phyloP scores from a whole-genome alignment of 768 basidiomycete species.

The Asterophora parasitica region DNA sequence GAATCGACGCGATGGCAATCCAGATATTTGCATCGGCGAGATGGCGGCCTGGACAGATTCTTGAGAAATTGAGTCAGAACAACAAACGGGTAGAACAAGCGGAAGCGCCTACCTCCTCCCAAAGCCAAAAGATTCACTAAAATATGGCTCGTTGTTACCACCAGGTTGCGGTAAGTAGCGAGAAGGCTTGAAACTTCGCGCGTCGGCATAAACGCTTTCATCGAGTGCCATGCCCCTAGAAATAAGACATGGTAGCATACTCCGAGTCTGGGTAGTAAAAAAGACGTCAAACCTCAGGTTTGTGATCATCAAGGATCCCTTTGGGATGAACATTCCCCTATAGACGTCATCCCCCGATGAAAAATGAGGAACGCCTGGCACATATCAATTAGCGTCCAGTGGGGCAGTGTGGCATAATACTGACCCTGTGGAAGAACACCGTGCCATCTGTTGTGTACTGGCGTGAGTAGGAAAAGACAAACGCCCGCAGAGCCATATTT shows the following conservation, averaged over 20 bases:
- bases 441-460: too few relatives aligned
- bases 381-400: constrained; percentile 1
- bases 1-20: constrained; percentile 14
- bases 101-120: constrained; percentile 6
- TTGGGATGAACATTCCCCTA: constrained; percentile 33
- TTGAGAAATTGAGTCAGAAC: background rate
- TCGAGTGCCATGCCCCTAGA: too few relatives aligned
- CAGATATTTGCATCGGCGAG: constrained; percentile 37
- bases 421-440: too few relatives aligned
- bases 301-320: constrained; percentile 23
- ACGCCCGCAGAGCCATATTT: too few relatives aligned
- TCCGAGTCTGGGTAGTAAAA: too few relatives aligned
- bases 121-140: constrained; percentile 19
- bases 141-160: constrained; percentile 12
- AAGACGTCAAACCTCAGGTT: constrained; percentile 16
- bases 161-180: constrained; percentile 29
- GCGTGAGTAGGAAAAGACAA: too few relatives aligned
- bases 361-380: constrained; percentile 27
- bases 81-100: background rate
- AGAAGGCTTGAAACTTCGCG: constrained; percentile 36
- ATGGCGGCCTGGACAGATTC: constrained; percentile 36
- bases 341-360: constrained; percentile 28
- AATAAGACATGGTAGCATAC: too few relatives aligned
- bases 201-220: too few relatives aligned
- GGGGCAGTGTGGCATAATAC: too few relatives aligned